Evolutionary conservation across 2,329 filamentous ascomycete species (phyloP), one percentile per base, ranked within the genome.

Genomic region (Colletotrichum paranaense): DNA sequence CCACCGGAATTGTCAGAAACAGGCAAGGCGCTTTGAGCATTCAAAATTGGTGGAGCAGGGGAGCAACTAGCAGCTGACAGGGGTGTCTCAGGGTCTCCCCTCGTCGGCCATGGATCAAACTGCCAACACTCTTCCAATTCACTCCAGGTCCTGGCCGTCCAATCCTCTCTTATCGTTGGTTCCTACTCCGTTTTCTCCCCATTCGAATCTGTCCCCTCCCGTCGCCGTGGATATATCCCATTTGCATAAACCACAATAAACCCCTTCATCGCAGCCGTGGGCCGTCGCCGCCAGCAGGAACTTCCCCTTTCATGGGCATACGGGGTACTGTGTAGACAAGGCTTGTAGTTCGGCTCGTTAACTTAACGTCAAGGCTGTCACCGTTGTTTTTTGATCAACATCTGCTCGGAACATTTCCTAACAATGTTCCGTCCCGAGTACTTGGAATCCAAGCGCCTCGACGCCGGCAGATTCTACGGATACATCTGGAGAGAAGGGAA

Each of bases 1-100:
- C 62, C 72, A 67, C 72, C 72, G 58, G 72, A 74, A 67, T 55
- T 67, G 52, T 74, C 57, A 74, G 57, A 67, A 72, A 71, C 11
- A 42, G 68, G 72, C 49, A 72, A 62, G 35, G 72, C 68, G 68
- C 53, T 58, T 59, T 24, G 72, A 55, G 38, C 62, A 58, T 72
- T 73, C 63, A 72, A 72, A 68, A 55, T 74, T 74, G 62, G 62
- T 28, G 52, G 67, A 56, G 62, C 62, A 67, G 53, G 58, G 68
- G 38, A 63, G 24, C 38, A n/a, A 28, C 57, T 60, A 28, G 16
- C 5, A 22, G 62, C 24, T 49, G 68, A 52, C 59, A 72, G 59
- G 66, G 59, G 30, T 7, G 19, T 49, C 52, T n/a, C 53, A 63
- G 66, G 59, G 55, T 49, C 60, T 53, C 38, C 69, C 60, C 59